Base-by-base conservation (phyloP, 106 monocot species). In the Cymbidium sinense region DNA sequence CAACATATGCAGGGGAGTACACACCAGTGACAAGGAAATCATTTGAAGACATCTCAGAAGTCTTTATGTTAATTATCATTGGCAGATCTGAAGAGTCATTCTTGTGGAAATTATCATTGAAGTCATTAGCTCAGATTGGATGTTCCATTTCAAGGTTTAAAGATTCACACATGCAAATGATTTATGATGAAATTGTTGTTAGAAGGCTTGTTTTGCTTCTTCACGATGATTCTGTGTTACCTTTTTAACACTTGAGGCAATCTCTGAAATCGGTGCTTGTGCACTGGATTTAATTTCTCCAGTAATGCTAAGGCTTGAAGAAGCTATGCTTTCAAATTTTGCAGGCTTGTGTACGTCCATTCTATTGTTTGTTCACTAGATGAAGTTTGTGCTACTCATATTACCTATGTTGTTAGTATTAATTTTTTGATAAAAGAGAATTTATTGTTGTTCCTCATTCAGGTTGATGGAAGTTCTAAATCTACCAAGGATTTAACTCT, bases 81-180 rank as follows among this genome's bases (percentile, higher is more conserved):
- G 47, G 43, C 65, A 85, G 73, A 61, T 81, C 35, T 76, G 75
- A 85, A 37, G 77, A 85, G 51, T 21, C 75, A 43, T 70, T 76
- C 39, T 65, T 99, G 34, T 95, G 94, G 99, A 91, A 85, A 77
- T 77, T 81, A 39, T 82, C 87, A 65, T 77, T 95, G 79, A 77
- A 89, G 41, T 82, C 90, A 75, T 77, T 99, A 75, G 55, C 79
- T 34, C 81, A 83, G 77, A 88, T 99, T 80, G 95, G 99, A 75
- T 78, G 74, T 70, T 88, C 79, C 69, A 77, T 89, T 75, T 79
- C 80, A 54, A 75, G 87, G 21, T 67, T 43, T 77, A 47, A 85
- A 55, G 87, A 88, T 80, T 79, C 64, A 39, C 64, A 82, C 21
- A 92, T 70, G 75, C 79, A 29, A 85, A 74, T 50, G 13, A 73